Evolutionary conservation across 1,284 basidiomycete genomes (phyloP), one percentile per base, ranked within the genome.

Genomic region (Mycena sp.): DNA sequence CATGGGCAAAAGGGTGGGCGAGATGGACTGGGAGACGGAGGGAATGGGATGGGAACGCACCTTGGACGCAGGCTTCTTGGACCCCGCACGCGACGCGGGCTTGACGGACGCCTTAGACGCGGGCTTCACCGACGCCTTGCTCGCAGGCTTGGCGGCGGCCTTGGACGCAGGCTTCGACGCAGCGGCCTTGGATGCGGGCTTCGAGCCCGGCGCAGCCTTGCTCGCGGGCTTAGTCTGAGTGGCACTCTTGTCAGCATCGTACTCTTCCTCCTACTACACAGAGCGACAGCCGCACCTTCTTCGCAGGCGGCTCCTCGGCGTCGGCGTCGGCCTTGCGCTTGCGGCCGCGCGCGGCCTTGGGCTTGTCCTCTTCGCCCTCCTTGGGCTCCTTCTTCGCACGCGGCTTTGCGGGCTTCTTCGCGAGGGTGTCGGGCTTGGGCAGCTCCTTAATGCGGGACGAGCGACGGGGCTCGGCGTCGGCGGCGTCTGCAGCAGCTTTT

Each of bases 361-460:
- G 9, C 50, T 78, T 81, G 56, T 81, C 53, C 50, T 78, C 59
- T 26, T 41, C 63, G 52, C 58, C 57, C 53, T 29, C 72, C 56
- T 71, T 71, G 23, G 67, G 67, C 19, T 81, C 77, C 73, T 87
- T 90, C 83, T 89, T 90, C 16, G 45, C 29, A 32, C 87, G 81
- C 43, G 87, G 85, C 76, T 91, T 91, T 12, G 85, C 80, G 23
- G 82, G 77, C 72, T 87, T 89, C 82, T 88, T 89, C 21, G 19
- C 25, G 28, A 45, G 45, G 1, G 69, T 69, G 48, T 83, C 86
- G 10, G 78, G 71, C 75, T 87, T 89, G 55, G 88, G 88, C 64
- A 84, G 82, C 21, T 87, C 88, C 75, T 91, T 90, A 78, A 92
- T 90, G 69, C 90, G 87, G 32, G 85, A 78, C 11, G 89, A 90